These are phyloP conservation scores for Pseudogymnoascus sp. DNA, from an alignment of 2,329 filamentous ascomycete species.

Conservation along the genomic window DNA sequence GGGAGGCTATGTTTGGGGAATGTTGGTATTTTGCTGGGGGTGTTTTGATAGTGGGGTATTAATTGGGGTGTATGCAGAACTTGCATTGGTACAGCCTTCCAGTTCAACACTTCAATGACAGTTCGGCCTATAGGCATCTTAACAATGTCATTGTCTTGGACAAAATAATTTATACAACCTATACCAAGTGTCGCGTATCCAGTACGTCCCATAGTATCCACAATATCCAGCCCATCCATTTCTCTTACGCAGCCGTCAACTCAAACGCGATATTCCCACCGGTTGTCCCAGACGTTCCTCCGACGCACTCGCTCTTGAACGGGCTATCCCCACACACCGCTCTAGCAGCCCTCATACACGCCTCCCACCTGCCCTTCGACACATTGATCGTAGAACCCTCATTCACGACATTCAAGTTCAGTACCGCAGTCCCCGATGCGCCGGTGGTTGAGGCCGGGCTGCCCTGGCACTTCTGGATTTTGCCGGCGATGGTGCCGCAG, in stretches of 20 bases:
- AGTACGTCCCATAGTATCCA: not conserved
- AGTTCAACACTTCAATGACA: not conserved
- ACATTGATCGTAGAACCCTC: conserved; percentile 42
- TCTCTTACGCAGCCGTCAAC: conserved; percentile 10
- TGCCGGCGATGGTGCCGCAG: conserved; percentile 40
- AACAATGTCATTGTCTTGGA: not conserved
- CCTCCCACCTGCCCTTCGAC: conserved; percentile 43
- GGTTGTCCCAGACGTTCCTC: conserved; percentile 16
- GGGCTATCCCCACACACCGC: conserved; percentile 18
- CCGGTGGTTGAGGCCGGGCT: conserved; percentile 37
- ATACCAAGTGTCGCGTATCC: not conserved
- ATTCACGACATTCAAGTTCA: conserved; percentile 36
- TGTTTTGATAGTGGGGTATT: not conserved
- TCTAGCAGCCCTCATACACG: conserved; percentile 42
- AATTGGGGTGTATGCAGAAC: not conserved
- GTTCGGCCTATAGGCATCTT: not conserved
- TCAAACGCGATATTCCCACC: conserved; percentile 20
- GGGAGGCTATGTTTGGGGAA: not conserved
- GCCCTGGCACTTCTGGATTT: conserved; percentile 38
- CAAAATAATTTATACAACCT: not conserved
- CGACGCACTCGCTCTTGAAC: conserved; percentile 22
- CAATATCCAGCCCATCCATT: not conserved
- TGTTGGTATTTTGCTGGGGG: not conserved
- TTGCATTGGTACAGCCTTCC: not conserved
- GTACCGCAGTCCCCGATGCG: conserved; percentile 38